Evolutionary conservation across 768 basidiomycete species (phyloP), one percentile per base, ranked within the genome.

Genomic region (Gymnopilus junonius): DNA sequence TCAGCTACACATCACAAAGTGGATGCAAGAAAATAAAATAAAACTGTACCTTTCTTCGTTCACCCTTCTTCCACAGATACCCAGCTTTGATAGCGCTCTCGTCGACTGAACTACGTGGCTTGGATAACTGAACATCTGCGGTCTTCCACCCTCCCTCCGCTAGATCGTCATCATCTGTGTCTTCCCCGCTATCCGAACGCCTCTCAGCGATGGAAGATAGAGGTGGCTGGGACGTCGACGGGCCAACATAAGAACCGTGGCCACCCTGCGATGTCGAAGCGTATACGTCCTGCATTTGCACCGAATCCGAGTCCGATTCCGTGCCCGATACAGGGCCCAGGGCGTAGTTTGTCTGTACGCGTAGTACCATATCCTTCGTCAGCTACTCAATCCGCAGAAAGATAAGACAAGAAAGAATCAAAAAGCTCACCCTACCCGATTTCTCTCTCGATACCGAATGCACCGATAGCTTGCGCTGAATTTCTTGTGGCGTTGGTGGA

Each of bases 21-120:
- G 21, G 20, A 5, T 37, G 12, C 17, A 58, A 1, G 17, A 12
- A 23, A 3, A 17, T 35, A 56, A 55, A 32, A 61, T 50, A 56
- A 62, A 29, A 58, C 75, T 84, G 61, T 66, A 97, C 97, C 91
- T 98, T 98, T 76, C 97, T 82, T 61, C 95, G 85, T 77, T 97
- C 94, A 68, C 97, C 97, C 82, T 99, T 99, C 86, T 99, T 99
- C 87, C 90, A 92, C 55, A 99, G 80, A 80, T 97, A 99, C 1
- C 97, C 97, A 23, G 91, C 87, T 78, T 95, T 97, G 73, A 97
- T 83, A 42, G 93, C 88, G 51, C 82, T 85, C 71, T 90, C 90
- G 61, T 88, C 88, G 12, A 80, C 77, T 3, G 87, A 83, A 60
- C 82, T 81, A 59, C 80, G 82, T 45, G 79, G 74, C 27, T 73